Conservation (phyloP, 352 stramenopile genomes). For the Phytophthora citricola region DNA sequence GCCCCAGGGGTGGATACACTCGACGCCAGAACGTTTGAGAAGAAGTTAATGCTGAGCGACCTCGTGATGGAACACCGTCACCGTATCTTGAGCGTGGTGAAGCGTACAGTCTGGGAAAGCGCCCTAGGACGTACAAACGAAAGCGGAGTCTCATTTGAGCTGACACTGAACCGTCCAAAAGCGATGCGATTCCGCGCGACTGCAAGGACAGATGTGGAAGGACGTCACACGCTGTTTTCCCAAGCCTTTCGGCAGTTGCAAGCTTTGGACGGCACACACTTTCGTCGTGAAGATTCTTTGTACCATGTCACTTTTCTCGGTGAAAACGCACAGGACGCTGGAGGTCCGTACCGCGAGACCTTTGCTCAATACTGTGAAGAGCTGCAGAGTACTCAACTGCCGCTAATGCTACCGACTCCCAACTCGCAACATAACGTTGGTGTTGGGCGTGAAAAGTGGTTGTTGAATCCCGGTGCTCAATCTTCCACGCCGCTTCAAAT, state of each 20-base stretch:
- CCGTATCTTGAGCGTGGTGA: conserved; percentile 79
- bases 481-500: conserved; percentile 68
- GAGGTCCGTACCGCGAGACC: conserved; percentile 88
- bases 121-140: conserved; percentile 63
- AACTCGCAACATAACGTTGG: conserved; percentile 93
- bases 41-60: conserved; percentile 36
- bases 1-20: conserved; percentile 14
- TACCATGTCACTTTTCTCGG: conserved; percentile 89
- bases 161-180: conserved; percentile 84
- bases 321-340: conserved; percentile 87
- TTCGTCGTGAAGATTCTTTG: conserved; percentile 70
- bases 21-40: not conserved
- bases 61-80: conserved; percentile 56
- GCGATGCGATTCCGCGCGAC: conserved; percentile 79
- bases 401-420: conserved; percentile 88
- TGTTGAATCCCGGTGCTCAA: conserved; percentile 84
- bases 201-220: conserved; percentile 65
- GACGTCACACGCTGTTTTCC: conserved; percentile 76
- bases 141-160: conserved; percentile 52
- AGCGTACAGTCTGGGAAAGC: conserved; percentile 75
- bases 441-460: conserved; percentile 87
- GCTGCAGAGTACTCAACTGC: conserved; percentile 76
- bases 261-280: conserved; percentile 62
- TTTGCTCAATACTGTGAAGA: conserved; percentile 87
- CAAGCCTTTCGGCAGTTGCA: conserved; percentile 88